Percentiles rank a stretch among this genome's conserved stretches.
These are phyloP conservation scores for Brassica nigra DNA, from an alignment of 345 rosid species.

Conservation along the genomic window DNA sequence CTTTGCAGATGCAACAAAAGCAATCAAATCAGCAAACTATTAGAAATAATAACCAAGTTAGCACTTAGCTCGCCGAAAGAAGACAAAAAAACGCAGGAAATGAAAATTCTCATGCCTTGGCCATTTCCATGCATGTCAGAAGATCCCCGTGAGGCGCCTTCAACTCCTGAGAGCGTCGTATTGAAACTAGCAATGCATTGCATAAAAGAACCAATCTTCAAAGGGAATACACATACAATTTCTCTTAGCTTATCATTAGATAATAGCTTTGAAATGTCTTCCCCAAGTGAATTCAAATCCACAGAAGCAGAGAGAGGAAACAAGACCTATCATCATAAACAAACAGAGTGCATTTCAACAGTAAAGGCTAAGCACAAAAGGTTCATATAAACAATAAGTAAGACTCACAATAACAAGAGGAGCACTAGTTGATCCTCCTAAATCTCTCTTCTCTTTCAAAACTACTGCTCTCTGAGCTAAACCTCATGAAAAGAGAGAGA, in stretches of 20 bases:
- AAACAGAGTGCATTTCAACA: no score
- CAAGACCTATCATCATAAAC: conserved; percentile 78
- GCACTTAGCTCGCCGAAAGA: neutral
- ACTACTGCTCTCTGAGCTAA: conserved; percentile 83
- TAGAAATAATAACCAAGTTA: neutral
- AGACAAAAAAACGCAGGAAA: conserved; percentile 14
- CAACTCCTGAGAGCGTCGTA: no score
- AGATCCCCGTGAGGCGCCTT: conserved; percentile 90
- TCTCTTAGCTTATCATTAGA: conserved; percentile 62
- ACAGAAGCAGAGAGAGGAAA: conserved; percentile 75
- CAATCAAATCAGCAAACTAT: conserved; percentile 94
- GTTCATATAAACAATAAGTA: neutral
- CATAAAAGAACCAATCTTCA: neutral
- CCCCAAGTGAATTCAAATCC: no score
- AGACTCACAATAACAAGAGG: conserved; percentile 23
- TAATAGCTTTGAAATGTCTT: conserved; percentile 56
- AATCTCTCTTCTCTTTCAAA: conserved; percentile 77
- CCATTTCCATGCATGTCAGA: conserved; percentile 74
- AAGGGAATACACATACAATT: conserved; percentile 52
- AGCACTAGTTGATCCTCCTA: conserved; percentile 56
- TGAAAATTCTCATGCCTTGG: conserved; percentile 56
- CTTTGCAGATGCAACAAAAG: conserved; percentile 85
- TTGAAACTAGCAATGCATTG: neutral
- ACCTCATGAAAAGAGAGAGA: neutral
- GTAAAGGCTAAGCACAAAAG: no score